Percentiles rank a stretch among this genome's conserved stretches.
Conservation (phyloP, 768 basidiomycete genomes). For the Hypholoma fasciculare region DNA sequence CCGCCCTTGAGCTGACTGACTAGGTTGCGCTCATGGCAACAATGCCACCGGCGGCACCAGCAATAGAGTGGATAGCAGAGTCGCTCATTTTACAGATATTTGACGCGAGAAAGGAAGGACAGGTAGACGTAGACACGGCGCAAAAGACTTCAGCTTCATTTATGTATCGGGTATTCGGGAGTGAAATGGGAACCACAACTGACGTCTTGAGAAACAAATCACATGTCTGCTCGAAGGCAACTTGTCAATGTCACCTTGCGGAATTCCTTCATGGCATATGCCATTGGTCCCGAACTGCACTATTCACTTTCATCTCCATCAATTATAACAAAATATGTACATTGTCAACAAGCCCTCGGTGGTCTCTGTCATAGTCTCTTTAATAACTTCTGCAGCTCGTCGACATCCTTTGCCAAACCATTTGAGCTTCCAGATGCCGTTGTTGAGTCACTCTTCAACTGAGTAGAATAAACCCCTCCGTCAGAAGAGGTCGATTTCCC, state of each 20-base stretch:
- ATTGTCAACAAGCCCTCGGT: background rate
- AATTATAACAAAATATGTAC: slow-evolving; percentile 3
- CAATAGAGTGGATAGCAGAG: slow-evolving; percentile 81
- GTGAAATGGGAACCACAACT: slow-evolving; percentile 4
- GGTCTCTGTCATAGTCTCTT: slow-evolving; percentile 36
- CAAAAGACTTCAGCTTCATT: slow-evolving; percentile 7
- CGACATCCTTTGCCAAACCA: slow-evolving; percentile 68
- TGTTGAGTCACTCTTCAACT: slow-evolving; percentile 19
- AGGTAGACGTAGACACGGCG: background rate
- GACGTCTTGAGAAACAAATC: slow-evolving; percentile 13
- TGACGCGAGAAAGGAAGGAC: slow-evolving; percentile 7
- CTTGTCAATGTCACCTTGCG: background rate
- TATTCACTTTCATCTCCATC: background rate
- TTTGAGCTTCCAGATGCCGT: slow-evolving; percentile 48
- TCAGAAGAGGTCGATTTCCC: slow-evolving; percentile 58
- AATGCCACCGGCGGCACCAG: slow-evolving; percentile 90
- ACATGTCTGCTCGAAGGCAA: slow-evolving; percentile 12
- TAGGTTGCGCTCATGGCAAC: slow-evolving; percentile 89
- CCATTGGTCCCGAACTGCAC: background rate
- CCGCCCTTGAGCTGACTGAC: slow-evolving; percentile 42
- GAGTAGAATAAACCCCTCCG: slow-evolving; percentile 43
- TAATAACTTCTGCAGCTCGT: slow-evolving; percentile 66
- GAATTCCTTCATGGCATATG: background rate
- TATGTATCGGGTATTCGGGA: slow-evolving; percentile 18
- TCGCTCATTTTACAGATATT: slow-evolving; percentile 53